A percentile compares a stretch with the other conserved stretches of the same genome.
These are phyloP conservation scores for Exophiala oligosperma DNA, from an alignment of 2,329 filamentous ascomycete species.

Conservation along the genomic window DNA sequence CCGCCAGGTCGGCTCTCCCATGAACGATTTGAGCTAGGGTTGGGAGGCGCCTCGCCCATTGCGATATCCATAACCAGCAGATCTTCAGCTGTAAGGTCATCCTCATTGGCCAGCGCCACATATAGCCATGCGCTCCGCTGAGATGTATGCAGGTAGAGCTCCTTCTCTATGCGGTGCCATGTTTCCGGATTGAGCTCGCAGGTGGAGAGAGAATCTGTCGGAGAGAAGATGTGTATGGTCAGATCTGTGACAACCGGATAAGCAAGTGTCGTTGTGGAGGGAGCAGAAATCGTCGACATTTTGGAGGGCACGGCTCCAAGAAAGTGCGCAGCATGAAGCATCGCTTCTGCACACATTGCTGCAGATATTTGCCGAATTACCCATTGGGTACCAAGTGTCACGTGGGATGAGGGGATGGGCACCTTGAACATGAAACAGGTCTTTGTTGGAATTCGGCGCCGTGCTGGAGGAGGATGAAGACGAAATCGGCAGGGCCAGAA, in stretches of 20 bases:
- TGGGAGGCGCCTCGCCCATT: conserved; percentile 11
- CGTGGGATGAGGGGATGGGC: too few relatives aligned
- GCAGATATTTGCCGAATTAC: too few relatives aligned
- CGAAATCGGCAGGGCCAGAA: too few relatives aligned
- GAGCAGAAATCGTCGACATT: background rate
- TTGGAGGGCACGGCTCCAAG: background rate
- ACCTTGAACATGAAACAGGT: too few relatives aligned
- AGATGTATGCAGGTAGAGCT: conserved; percentile 12
- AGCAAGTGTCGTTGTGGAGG: background rate
- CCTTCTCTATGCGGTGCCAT: conserved; percentile 17
- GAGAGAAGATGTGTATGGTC: conserved; percentile 8
- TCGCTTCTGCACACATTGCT: too few relatives aligned
- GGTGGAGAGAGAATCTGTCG: conserved; percentile 5
- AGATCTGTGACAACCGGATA: conserved; percentile 7
- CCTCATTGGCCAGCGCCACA: conserved; percentile 26
- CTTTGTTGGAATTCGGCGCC: too few relatives aligned
- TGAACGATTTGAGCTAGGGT: conserved; percentile 15
- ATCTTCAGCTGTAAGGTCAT: conserved; percentile 17
- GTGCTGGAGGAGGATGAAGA: too few relatives aligned
- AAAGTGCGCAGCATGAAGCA: background rate
- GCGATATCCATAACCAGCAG: conserved; percentile 22
- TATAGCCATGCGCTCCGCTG: conserved; percentile 15
- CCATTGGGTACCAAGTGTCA: too few relatives aligned
- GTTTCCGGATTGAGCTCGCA: conserved; percentile 2
- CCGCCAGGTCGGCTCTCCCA: conserved; percentile 36